Evolutionary conservation across 148 eudicot genomes (phyloP).

Genomic region (Rhododendron vialii): DNA sequence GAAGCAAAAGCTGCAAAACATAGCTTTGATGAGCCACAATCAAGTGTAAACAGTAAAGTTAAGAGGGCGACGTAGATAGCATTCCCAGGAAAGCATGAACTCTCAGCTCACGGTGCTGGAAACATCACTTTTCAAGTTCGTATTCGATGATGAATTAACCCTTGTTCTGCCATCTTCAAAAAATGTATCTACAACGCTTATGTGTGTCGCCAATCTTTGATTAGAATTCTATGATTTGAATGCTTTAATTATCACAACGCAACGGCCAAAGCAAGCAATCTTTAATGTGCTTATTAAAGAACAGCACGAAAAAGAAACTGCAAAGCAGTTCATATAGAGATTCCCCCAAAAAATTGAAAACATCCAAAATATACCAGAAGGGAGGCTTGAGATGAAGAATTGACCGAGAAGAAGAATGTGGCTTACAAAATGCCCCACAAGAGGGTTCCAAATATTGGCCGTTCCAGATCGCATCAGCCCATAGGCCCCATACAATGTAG

Average conservation of each 20-base stretch:
- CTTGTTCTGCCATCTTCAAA: not conserved
- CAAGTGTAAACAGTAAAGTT: not conserved
- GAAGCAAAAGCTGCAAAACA: not conserved
- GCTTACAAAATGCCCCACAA: not conserved
- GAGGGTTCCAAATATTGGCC: not conserved
- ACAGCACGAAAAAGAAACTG: not conserved
- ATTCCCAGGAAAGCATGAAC: not conserved
- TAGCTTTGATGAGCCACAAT: not conserved
- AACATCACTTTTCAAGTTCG: not conserved
- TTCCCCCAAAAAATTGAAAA: not conserved
- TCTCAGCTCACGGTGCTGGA: not conserved
- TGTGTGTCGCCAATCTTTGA: not conserved
- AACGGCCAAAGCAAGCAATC: not conserved
- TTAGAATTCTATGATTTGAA: not conserved
- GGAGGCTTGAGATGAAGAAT: not conserved
- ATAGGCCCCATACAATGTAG: not conserved
- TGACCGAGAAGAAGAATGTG: not conserved
- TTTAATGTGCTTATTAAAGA: not conserved
- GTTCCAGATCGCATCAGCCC: not conserved
- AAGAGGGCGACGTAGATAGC: not conserved
- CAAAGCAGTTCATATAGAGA: not conserved
- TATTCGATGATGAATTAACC: not conserved
- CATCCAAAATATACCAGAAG: constrained; percentile 3
- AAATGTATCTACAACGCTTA: not conserved
- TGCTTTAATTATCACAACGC: not conserved